Evolutionary conservation across 495 filamentous ascomycete genomes (phyloP), one percentile per base, ranked within the genome.

Genomic region (Talaromyces ruber): DNA sequence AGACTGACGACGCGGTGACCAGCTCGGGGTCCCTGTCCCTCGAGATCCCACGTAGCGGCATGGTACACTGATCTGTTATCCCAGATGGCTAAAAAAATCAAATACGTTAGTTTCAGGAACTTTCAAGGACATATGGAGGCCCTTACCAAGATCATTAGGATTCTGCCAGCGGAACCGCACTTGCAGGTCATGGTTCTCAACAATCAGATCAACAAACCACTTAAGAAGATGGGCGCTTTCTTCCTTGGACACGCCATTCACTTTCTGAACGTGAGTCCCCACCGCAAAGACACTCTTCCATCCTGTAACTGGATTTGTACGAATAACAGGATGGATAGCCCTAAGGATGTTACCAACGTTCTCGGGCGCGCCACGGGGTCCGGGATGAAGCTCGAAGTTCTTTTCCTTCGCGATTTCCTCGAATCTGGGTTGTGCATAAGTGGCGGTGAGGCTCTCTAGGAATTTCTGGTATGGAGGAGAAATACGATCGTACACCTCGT

Each of bases 121-220:
- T 0, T 8, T 9, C 30, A 32, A 32, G 11, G 30, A 32, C 11
- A 32, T 34, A 50, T 50, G 9, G n/a, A 50, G n/a, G 21, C 16
- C 2, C 47, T 52, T 52, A 52, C 47, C 21, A 52, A 88, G 63
- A 70, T 84, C 22, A 61, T 59, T 51, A n/a, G 67, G 65, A 59
- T 82, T 77, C 59, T 82, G 69, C 88, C 86, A 93, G 58, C 78
- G 74, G 64, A 80, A 71, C n/a, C 90, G 76, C 0, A 90, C 87
- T 75, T 94, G 90, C 62, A 91, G 69, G 67, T 94, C 89, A 67
- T 92, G 90, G 65, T 92, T 93, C 71, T 92, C 84, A 5, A 82
- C 77, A 59, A 93, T 79, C 11, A 91, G 71, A 30, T 74, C 67
- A 6, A 81, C 71, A 62, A 93, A 87, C 82, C 82, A 86, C 16